phyloP scores from a whole-genome alignment of 164 flowering plant species.

The Warburgia ugandensis region DNA sequence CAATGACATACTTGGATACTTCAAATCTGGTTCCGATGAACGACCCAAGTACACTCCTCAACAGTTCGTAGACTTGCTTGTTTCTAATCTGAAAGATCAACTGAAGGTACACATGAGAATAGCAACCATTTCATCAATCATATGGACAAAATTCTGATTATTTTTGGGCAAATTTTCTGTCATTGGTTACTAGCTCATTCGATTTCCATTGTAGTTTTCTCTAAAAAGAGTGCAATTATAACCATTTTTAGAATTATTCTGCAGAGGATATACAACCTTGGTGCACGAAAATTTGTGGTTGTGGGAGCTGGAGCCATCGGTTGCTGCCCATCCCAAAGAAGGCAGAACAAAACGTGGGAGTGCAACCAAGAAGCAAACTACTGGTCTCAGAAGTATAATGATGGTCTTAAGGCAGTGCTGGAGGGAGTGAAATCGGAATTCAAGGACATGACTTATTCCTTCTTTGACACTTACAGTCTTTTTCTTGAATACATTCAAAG shows the following conservation, averaged over 20 bases:
- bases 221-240: too few relatives aligned
- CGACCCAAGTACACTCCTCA: constrained; percentile 33
- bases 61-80: constrained; percentile 35
- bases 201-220: too few relatives aligned
- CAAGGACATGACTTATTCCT: constrained; percentile 42
- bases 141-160: too few relatives aligned
- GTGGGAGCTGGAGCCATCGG: constrained; percentile 47
- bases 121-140: neutral
- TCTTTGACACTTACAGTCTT: constrained; percentile 40
- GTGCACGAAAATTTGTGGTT: constrained; percentile 51
- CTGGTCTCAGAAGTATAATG: constrained; percentile 40
- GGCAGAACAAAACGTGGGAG: constrained; percentile 27
- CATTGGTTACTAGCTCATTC: too few relatives aligned
- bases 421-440: constrained; percentile 33
- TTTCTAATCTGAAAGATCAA: constrained; percentile 21
- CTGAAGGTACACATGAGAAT: constrained; percentile 16
- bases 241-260: neutral
- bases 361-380: constrained; percentile 47
- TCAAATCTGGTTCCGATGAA: constrained; percentile 19
- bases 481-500: constrained; percentile 34
- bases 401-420: constrained; percentile 28
- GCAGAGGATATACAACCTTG: constrained; percentile 45
- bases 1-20: constrained; percentile 58
- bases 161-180: too few relatives aligned
- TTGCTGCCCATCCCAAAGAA: constrained; percentile 58